Conservation (phyloP, 192 early-diverging fungal species). For the Umbelopsis isabellina region DNA sequence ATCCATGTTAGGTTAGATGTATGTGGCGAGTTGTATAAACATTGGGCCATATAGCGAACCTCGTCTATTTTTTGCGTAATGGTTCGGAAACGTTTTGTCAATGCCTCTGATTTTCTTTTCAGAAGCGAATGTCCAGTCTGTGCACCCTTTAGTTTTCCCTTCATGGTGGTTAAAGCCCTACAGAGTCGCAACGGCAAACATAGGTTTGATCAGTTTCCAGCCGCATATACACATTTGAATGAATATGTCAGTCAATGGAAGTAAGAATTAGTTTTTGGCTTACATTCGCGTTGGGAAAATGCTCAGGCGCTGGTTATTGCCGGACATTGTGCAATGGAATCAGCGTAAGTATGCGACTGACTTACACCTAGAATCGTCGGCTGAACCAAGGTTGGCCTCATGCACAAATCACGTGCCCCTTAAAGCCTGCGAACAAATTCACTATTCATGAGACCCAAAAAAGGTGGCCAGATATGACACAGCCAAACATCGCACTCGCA, state of each 20-base stretch:
- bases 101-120: constrained; percentile 97
- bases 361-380: not conserved
- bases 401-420: no score
- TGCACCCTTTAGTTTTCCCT: constrained; percentile 94
- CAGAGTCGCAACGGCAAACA: not conserved
- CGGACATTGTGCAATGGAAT: constrained; percentile 62
- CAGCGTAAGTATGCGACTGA: not conserved
- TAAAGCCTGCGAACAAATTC: no score
- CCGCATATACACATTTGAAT: no score
- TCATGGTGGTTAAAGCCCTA: constrained; percentile 96
- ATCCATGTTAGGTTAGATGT: constrained; percentile 1
- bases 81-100: constrained; percentile 91
- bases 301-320: constrained; percentile 68
- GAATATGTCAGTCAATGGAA: no score
- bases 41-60: constrained; percentile 50
- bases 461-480: no score
- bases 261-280: constrained; percentile 14
- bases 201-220: no score
- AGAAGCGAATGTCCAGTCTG: constrained; percentile 97
- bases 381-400: no score
- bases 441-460: no score
- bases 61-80: constrained; percentile 98
- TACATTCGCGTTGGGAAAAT: constrained; percentile 98
- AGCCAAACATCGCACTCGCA: no score
- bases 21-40: constrained; percentile 14